Conservation (phyloP, 179 eudicot species). For the Beta corolliflora region DNA sequence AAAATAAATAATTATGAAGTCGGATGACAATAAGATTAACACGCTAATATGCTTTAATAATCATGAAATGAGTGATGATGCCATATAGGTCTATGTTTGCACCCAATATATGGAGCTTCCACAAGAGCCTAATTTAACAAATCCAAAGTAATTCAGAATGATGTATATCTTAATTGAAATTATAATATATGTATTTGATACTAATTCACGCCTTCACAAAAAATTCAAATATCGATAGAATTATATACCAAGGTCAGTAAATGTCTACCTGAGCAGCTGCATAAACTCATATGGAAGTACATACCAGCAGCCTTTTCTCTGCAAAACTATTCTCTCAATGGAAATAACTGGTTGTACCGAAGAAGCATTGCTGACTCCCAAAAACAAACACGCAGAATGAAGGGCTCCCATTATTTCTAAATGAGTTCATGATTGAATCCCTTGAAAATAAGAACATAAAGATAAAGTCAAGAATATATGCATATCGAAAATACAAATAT, state of each 20-base stretch:
- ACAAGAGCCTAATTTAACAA: conserved; percentile 63
- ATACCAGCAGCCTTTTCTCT: conserved; percentile 95
- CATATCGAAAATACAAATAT: not conserved
- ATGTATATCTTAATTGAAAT: not conserved
- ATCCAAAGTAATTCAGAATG: not conserved
- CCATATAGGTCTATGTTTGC: conserved; percentile 72
- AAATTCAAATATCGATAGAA: not conserved
- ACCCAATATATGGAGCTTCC: conserved; percentile 76
- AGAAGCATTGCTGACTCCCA: conserved; percentile 87
- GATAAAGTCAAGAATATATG: not conserved
- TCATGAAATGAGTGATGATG: conserved; percentile 80
- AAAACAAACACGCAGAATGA: conserved; percentile 69
- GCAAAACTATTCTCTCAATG: conserved; percentile 85
- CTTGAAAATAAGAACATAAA: conserved; percentile 32
- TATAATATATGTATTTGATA: not conserved
- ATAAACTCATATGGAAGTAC: conserved; percentile 77
- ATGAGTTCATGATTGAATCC: conserved; percentile 56
- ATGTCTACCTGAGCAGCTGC: conserved; percentile 83
- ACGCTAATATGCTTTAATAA: no score
- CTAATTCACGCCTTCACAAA: not conserved
- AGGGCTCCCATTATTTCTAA: conserved; percentile 74
- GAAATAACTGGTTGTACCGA: conserved; percentile 90
- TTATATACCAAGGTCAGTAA: not conserved
- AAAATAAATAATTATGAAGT: no score
- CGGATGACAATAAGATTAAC: no score